Conservation (phyloP, 2,329 filamentous ascomycete species). For the Phoma herbarum region DNA sequence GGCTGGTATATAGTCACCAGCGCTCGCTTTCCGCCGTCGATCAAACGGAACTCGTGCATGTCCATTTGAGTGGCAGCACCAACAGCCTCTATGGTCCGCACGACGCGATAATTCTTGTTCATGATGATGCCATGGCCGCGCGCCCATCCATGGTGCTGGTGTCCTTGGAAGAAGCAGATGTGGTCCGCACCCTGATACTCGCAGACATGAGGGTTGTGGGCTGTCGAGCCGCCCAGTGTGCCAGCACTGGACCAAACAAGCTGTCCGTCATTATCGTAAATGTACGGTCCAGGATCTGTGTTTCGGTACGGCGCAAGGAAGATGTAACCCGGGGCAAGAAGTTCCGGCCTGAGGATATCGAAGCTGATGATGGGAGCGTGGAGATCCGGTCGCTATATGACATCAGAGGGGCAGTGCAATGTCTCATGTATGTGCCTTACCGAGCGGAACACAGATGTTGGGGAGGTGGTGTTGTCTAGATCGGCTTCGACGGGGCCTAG, state of each 20-base stretch:
- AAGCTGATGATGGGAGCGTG: conserved; percentile 20
- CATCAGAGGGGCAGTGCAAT: conserved; percentile 6
- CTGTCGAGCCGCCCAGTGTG: conserved; percentile 15
- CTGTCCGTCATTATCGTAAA: conserved; percentile 10
- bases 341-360: conserved; percentile 16
- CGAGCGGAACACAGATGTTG: conserved; percentile 17
- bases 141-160: conserved; percentile 19
- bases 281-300: conserved; percentile 17
- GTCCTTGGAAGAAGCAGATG: conserved; percentile 19
- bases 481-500: background rate
- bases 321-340: conserved; percentile 16
- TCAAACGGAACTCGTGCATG: conserved; percentile 18
- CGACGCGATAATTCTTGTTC: conserved; percentile 9
- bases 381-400: conserved; percentile 19
- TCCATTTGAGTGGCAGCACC: conserved; percentile 16
- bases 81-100: conserved; percentile 13
- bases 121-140: conserved; percentile 16
- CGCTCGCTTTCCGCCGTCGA: conserved; percentile 15
- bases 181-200: conserved; percentile 18
- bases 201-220: conserved; percentile 18
- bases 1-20: conserved; percentile 49
- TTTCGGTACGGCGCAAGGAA: conserved; percentile 18
- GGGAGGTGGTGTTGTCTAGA: conserved; percentile 16
- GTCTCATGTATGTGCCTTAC: conserved; percentile 7
- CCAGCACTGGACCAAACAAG: conserved; percentile 18